These are phyloP conservation scores for Microcos paniculata DNA, from an alignment of 345 rosid species.

Conservation along the genomic window DNA sequence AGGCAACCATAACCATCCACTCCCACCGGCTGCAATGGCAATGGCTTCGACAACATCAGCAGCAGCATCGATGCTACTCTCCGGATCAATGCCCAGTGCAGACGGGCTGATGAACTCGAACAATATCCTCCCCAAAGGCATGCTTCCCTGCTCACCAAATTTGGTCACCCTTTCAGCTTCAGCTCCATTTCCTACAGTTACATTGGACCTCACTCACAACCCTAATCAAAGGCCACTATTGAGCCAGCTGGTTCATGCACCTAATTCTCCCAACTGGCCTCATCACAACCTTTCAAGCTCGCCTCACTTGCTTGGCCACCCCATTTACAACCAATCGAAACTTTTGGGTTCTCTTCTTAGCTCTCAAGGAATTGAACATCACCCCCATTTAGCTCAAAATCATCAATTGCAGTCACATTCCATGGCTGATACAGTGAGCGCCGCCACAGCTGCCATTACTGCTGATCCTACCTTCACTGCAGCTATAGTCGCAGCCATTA, in stretches of 20 bases:
- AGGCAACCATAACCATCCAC: conserved; percentile 56
- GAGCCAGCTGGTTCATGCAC: conserved; percentile 1
- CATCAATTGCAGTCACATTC: conserved; percentile 11
- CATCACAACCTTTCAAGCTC: neutral
- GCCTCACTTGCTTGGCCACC: conserved; percentile 9
- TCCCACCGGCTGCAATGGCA: conserved; percentile 56
- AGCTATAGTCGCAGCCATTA: conserved; percentile 51
- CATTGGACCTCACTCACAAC: conserved; percentile 29
- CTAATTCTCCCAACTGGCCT: neutral
- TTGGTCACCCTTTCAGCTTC: conserved; percentile 32
- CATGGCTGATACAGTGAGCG: conserved; percentile 18
- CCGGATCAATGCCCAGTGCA: conserved; percentile 47
- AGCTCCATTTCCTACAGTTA: conserved; percentile 36
- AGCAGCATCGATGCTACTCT: conserved; percentile 46
- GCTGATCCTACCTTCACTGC: conserved; percentile 57
- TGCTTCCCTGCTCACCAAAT: conserved; percentile 14
- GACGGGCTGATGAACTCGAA: conserved; percentile 23
- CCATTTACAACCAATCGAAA: conserved; percentile 26
- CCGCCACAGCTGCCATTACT: conserved; percentile 50
- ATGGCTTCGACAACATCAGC: conserved; percentile 55
- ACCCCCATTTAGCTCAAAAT: neutral
- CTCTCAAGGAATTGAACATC: conserved; percentile 10
- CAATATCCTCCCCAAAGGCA: neutral
- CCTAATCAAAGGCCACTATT: neutral
- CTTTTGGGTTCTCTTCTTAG: conserved; percentile 26